Percentiles rank a stretch among this genome's conserved stretches.
Evolutionary conservation across 2,329 filamentous ascomycete genomes (phyloP).

Genomic region (Botrytis tulipae): DNA sequence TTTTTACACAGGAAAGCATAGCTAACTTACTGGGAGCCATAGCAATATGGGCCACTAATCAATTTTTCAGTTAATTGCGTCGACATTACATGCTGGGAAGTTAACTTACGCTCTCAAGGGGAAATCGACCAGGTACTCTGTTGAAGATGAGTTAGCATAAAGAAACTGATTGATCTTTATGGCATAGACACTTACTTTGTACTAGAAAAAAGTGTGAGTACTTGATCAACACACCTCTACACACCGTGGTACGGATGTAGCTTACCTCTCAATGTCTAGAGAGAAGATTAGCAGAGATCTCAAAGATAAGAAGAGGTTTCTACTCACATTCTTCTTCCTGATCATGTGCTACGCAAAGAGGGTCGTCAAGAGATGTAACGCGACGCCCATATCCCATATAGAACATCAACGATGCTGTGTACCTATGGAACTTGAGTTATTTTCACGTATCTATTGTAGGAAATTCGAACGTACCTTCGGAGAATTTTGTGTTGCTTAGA

Average conservation of each 20-base stretch:
- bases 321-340: conserved; percentile 6
- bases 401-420: not conserved
- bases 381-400: conserved; percentile 6
- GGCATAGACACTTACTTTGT: not conserved
- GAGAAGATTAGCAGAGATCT: not conserved
- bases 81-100: not conserved
- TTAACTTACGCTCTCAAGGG: not conserved
- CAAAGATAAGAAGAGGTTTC: not conserved
- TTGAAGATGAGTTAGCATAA: not conserved
- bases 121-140: not conserved
- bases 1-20: not conserved
- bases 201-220: not conserved
- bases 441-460: not conserved
- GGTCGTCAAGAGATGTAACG: not conserved
- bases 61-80: not conserved
- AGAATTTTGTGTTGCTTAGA: conserved; percentile 4
- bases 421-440: not conserved
- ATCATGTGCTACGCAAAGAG: not conserved
- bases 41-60: not conserved
- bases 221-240: not conserved
- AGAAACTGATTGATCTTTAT: not conserved
- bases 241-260: not conserved
- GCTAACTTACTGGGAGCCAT: not conserved
- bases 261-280: not conserved
- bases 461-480: not conserved